Evolutionary conservation across 306 rosid species (phyloP).

Genomic region (Corylus avellana): DNA sequence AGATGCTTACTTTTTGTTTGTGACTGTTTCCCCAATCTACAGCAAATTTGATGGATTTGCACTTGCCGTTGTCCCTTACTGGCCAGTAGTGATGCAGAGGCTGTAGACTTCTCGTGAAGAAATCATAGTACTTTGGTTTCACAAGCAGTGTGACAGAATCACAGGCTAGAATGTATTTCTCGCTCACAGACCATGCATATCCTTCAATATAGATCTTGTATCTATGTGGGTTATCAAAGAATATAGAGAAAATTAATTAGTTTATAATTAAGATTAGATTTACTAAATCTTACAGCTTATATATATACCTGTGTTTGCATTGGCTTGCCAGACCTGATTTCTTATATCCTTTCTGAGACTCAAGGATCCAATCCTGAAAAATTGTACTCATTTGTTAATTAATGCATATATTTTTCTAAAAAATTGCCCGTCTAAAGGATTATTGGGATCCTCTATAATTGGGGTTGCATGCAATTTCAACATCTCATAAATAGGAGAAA

Average conservation of each 20-base stretch:
- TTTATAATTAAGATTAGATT: background rate
- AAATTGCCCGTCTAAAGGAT: no score
- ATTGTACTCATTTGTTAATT: background rate
- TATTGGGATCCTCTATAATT: no score
- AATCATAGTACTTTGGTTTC: slow-evolving; percentile 36
- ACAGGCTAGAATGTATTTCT: slow-evolving; percentile 47
- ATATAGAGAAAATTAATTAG: no score
- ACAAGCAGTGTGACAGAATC: slow-evolving; percentile 37
- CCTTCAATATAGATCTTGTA: slow-evolving; percentile 52
- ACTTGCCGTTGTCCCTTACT: slow-evolving; percentile 27
- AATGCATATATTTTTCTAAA: no score
- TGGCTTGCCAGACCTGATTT: slow-evolving; percentile 37
- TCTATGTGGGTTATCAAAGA: slow-evolving; percentile 6
- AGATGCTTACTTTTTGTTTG: slow-evolving; percentile 32
- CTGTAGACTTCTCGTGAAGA: slow-evolving; percentile 41
- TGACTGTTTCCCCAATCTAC: slow-evolving; percentile 52
- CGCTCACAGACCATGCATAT: slow-evolving; percentile 50
- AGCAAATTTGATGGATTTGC: slow-evolving; percentile 43
- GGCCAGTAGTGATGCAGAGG: slow-evolving; percentile 54
- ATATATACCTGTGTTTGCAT: slow-evolving; percentile 41
- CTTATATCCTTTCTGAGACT: slow-evolving; percentile 39
- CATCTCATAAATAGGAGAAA: no score
- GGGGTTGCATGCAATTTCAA: no score
- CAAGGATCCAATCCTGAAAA: slow-evolving; percentile 45
- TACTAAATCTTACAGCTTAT: no score